Base-by-base conservation (phyloP, 2,329 filamentous ascomycete genomes). In the Penicillium thymicola region DNA sequence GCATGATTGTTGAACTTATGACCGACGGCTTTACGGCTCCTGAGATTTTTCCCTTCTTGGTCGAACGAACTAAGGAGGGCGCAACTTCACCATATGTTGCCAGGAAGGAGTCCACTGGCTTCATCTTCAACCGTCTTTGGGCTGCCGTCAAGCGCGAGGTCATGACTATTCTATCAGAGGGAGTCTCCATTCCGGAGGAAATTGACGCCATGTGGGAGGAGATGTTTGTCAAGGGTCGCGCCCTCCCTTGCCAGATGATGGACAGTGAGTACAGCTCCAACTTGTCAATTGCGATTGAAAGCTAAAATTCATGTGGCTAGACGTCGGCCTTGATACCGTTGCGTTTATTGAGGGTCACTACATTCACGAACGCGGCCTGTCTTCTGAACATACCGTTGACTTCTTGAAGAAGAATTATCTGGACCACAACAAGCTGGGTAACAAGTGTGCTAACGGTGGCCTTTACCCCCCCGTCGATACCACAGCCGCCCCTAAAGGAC, bases 71-170 rank as follows among this genome's bases (percentile, higher is more conserved):
- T 4, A 63, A 64, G 23, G 75, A 76, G 16, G 73, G 70, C 2
- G 79, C 74, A 0, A 73, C 76, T 30, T 63, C 71, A 3, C 79
- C 79, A 0, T 74, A 75, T 21, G 64, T 73, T 4, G 79, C 79
- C 0, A 62, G 71, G 6, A 78, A 76, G 47, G 77, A 83, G 58
- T 82, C 79, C 0, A 82, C 80, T 0, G 69, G 82, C 0, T 79
- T 84, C 60, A 79, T 85, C 37, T 81, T 82, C 62, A 84, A 84
- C 51, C 77, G 82, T 0, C 66, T 84, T 0, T 85, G 82, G 81
- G 82, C 82, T 0, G 82, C 82, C 0, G 73, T 84, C n/a, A 84
- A 84, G 65, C 73, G 82, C 2, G 82, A 85, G 60, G 67, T 70
- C 0, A 58, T 84, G 48, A 75, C 67, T 0, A 79, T 84, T 10